Conservation (phyloP, 1,284 basidiomycete species). For the Tylopilus orsonianus region DNA sequence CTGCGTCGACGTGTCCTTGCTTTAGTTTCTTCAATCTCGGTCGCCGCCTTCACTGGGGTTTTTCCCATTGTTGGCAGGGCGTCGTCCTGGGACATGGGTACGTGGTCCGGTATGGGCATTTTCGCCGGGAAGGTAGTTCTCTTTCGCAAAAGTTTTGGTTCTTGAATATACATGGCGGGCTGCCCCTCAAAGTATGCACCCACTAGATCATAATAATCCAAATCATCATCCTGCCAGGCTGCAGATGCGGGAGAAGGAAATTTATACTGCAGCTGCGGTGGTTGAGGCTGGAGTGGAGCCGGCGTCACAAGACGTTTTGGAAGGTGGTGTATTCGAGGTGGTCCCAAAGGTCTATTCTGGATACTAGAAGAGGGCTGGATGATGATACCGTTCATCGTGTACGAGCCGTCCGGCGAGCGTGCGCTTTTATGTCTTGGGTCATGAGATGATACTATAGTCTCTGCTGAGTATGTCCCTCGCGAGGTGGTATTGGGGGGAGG, state of each 20-base stretch:
- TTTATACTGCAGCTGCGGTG: conserved; percentile 7
- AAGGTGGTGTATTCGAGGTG: conserved; percentile 42
- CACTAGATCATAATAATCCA: conserved; percentile 7
- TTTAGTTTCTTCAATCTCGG: conserved; percentile 22
- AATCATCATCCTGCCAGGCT: conserved; percentile 7
- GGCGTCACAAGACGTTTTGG: conserved; percentile 70
- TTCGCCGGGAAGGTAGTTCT: conserved; percentile 28
- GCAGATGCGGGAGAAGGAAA: conserved; percentile 2
- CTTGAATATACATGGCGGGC: conserved; percentile 10
- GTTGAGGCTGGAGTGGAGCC: conserved; percentile 45
- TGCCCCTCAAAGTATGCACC: conserved; percentile 5
- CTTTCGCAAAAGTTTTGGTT: conserved; percentile 26
- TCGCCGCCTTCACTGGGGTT: conserved; percentile 11
- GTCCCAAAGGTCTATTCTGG: conserved; percentile 20
- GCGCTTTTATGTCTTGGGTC: conserved; percentile 10
- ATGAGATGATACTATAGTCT: not conserved
- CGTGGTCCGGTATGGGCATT: conserved; percentile 25
- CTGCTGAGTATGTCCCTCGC: conserved; percentile 5
- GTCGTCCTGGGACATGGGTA: conserved; percentile 16
- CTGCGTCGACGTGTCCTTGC: conserved; percentile 32
- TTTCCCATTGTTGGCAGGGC: conserved; percentile 11
- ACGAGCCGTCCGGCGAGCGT: conserved; percentile 14
- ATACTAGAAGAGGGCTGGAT: conserved; percentile 6
- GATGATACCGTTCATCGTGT: not conserved
- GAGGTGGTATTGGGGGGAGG: conserved; percentile 3